Base-by-base conservation (phyloP, 495 filamentous ascomycete species). In the Pyrenula aspistea region DNA sequence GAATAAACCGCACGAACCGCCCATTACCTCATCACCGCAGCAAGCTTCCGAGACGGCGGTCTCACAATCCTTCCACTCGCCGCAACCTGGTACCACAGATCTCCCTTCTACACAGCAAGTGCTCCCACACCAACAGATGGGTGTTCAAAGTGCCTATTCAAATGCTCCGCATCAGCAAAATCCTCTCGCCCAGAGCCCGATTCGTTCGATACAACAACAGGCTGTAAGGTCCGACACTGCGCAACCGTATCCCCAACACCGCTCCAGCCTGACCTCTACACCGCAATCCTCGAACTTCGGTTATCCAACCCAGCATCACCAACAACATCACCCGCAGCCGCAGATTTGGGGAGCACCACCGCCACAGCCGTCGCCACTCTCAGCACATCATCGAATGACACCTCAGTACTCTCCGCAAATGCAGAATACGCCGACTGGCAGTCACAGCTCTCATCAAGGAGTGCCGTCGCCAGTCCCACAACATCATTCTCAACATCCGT, bases 1-100 rank as follows among this genome's bases (percentile, higher is more conserved):
- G 84, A 77, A 81, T 57, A 81, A 83, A 64, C 86, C 83, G 24
- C 91, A 86, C 60, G 89, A 93, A 65, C 77, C 74, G 56, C 84
- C 89, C 22, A 66, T 79, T 25, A 73, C 82, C 21, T 69, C 82
- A 55, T 66, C 60, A 56, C 57, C 70, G 53, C 67, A 67, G 59
- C 76, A 79, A 65, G 66, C 82, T 55, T 59, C 73, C 54, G 67
- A 22, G 4, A 69, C 72, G 15, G 68, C 72, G 23, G 73, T 65
- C 55, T 76, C 73, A 51, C 79, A 76, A 60, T 67, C 71, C 50
- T 59, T 76, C 57, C 73, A 73, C 53, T 68, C 70, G 20, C 70
- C 72, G 24, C 75, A 73, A 25, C 11, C 61, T 73, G 3, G 59
- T 64, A 8, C 67, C 68, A 10, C 66, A 76, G 60, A 60, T 70